phyloP scores from a whole-genome alignment of 2,329 filamentous ascomycete species.

The Colletotrichum sublineola region DNA sequence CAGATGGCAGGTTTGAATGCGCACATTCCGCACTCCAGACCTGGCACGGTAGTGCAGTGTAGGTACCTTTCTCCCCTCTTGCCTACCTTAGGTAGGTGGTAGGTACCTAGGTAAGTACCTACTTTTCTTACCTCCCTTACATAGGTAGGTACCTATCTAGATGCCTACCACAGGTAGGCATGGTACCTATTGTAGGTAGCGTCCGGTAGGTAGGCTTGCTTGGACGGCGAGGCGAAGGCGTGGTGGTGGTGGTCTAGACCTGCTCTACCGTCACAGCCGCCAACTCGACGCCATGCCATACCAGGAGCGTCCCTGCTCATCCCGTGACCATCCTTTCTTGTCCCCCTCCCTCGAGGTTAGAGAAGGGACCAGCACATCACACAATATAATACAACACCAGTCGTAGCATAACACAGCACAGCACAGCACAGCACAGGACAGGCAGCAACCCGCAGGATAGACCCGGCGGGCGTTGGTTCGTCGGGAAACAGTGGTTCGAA shows the following conservation, averaged over 20 bases:
- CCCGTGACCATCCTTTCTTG: not conserved
- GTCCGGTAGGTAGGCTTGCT: not conserved
- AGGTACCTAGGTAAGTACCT: not conserved
- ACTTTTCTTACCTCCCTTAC: not conserved
- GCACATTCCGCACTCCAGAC: slow-evolving; percentile 13
- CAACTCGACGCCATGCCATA: slow-evolving; percentile 2
- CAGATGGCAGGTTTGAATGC: slow-evolving; percentile 36
- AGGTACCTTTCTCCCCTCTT: not conserved
- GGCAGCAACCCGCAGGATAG: not conserved
- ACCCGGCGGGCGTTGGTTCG: slow-evolving; percentile 17
- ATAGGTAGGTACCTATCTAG: too few relatives aligned
- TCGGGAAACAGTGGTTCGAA: slow-evolving; percentile 21
- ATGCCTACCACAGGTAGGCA: not conserved
- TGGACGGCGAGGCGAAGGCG: not conserved
- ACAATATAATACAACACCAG: not conserved
- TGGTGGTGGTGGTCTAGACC: slow-evolving; percentile 25
- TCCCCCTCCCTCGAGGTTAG: not conserved
- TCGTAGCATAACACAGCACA: not conserved
- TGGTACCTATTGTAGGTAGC: not conserved
- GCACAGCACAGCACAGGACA: not conserved
- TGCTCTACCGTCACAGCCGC: slow-evolving; percentile 8
- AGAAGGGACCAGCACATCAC: too few relatives aligned
- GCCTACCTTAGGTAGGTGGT: too few relatives aligned
- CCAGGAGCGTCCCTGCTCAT: slow-evolving; percentile 32
- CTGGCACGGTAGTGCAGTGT: not conserved